These are phyloP conservation scores for Nannochloris sp. DNA, from an alignment of 139 green algal genomes.

Conservation along the genomic window DNA sequence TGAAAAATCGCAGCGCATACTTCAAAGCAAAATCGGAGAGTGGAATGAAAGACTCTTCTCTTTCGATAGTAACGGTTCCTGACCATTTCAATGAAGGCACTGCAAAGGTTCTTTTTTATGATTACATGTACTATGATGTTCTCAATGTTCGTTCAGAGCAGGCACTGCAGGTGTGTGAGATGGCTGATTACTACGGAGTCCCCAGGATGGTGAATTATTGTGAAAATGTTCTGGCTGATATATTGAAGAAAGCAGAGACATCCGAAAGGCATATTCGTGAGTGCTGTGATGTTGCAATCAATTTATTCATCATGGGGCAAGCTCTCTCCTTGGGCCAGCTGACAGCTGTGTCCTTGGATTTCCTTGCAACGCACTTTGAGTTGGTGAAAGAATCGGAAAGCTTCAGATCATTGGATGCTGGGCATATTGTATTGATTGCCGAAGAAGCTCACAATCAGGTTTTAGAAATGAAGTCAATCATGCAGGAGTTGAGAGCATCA, in stretches of 20 bases:
- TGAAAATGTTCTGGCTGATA: conserved; percentile 34
- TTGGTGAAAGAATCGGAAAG: not conserved
- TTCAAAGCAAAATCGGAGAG: conserved; percentile 32
- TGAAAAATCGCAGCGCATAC: conserved; percentile 36
- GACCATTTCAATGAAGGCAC: conserved; percentile 40
- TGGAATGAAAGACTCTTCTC: conserved; percentile 37
- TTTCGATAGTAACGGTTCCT: conserved; percentile 26
- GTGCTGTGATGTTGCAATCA: conserved; percentile 30
- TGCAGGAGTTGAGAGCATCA: not conserved
- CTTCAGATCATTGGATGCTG: conserved; percentile 5
- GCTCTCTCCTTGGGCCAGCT: conserved; percentile 41
- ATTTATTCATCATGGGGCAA: conserved; percentile 43
- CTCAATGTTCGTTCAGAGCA: conserved; percentile 8
- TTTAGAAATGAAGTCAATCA: not conserved
- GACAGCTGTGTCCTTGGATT: conserved; percentile 36
- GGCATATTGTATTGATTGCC: conserved; percentile 28
- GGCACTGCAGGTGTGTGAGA: conserved; percentile 25
- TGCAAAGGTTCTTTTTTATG: conserved; percentile 29
- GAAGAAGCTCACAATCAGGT: conserved; percentile 20
- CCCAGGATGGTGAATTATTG: conserved; percentile 35
- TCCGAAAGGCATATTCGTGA: not conserved
- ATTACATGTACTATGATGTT: conserved; percentile 45
- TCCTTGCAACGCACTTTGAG: conserved; percentile 22
- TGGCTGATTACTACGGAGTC: conserved; percentile 43
- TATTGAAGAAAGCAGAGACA: conserved; percentile 16